A percentile compares a stretch with the other conserved stretches of the same genome.
phyloP scores from a whole-genome alignment of 805 yeast species.

The Diddensiella santjacobensis region DNA sequence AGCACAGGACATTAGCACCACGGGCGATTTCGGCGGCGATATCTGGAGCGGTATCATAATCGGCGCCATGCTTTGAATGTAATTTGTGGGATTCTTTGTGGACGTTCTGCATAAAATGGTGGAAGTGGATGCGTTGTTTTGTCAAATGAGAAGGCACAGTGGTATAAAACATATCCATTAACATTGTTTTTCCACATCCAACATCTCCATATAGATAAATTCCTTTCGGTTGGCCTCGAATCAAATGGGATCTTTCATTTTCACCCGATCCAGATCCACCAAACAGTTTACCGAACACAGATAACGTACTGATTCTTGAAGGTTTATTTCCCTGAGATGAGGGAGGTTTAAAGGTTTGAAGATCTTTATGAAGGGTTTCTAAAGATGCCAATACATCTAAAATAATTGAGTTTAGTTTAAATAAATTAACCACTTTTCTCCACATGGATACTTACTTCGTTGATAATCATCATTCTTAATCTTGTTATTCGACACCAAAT shows the following conservation, averaged over 20 bases:
- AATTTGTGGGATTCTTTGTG: slow-evolving; percentile 85
- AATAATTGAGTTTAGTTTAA: no score
- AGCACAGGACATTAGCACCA: slow-evolving; percentile 74
- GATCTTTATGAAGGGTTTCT: slow-evolving; percentile 52
- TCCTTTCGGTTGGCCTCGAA: slow-evolving; percentile 61
- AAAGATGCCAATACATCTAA: slow-evolving; percentile 58
- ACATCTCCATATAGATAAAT: slow-evolving; percentile 95
- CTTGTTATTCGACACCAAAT: slow-evolving; percentile 29
- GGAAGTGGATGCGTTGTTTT: slow-evolving; percentile 85
- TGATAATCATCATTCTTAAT: slow-evolving; percentile 73
- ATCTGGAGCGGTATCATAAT: slow-evolving; percentile 77
- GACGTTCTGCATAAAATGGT: slow-evolving; percentile 92
- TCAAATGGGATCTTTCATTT: slow-evolving; percentile 16
- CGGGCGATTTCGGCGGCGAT: slow-evolving; percentile 81
- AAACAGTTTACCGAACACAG: slow-evolving; percentile 25
- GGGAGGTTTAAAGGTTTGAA: slow-evolving; percentile 61
- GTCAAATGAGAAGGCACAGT: slow-evolving; percentile 77
- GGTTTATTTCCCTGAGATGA: slow-evolving; percentile 45
- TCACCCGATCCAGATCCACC: slow-evolving; percentile 5
- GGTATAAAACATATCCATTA: slow-evolving; percentile 90
- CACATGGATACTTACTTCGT: slow-evolving; percentile 44
- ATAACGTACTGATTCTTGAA: slow-evolving; percentile 35
- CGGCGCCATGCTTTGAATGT: slow-evolving; percentile 59
- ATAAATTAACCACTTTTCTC: not conserved
- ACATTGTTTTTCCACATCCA: slow-evolving; percentile 98